Base-by-base conservation (phyloP, 2,329 filamentous ascomycete species). In the Sclerotinia spermophila region DNA sequence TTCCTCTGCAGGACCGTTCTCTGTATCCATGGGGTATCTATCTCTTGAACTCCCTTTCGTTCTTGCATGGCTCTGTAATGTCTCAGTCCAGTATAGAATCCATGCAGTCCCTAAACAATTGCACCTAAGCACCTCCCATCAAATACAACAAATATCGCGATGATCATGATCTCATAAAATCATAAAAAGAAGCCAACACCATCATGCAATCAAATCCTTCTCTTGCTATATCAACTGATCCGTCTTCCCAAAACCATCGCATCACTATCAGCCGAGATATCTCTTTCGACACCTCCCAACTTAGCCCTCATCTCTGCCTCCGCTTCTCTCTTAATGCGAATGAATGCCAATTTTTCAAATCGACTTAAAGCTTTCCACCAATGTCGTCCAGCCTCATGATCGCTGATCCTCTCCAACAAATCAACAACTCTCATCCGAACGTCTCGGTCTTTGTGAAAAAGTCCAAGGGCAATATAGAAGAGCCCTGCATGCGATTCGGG, bases 351-450 rank as follows among this genome's bases (percentile, higher is more conserved):
- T 81, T 95, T 96, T 76, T 94, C 91, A 79, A 97, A 99, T 59
- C 93, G 86, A 71, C 94, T 96, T 64, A 99, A 83, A 42, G 89
- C 88, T 74, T 86, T 89, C 93, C 95, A 99, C 86, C 96, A 98
- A 81, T 98, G 93, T 77, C 94, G 87, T 2, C 96, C 96, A 15
- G 94, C 96, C 78, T 96, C 92, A 81, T 99, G 95, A 71, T 91
- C 89, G 75, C 89, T 87, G 69, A 99, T 89, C 33, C 94, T 87
- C 75, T 95, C 93, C 33, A 99, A 81, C 48, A 99, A 82, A 72
- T 92, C 92, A 1, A 93, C 90, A 2, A 93, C 92, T 69, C 89
- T 89, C 75, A 91, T 82, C 48, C 96, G 86, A 17, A 97, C 94
- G 67, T 93, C 91, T 48, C 86, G 85, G 74, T 94, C 89, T 69